Evolutionary conservation across 2,329 filamentous ascomycete genomes (phyloP), one percentile per base, ranked within the genome.

Genomic region (Lasiodiplodia theobromae): DNA sequence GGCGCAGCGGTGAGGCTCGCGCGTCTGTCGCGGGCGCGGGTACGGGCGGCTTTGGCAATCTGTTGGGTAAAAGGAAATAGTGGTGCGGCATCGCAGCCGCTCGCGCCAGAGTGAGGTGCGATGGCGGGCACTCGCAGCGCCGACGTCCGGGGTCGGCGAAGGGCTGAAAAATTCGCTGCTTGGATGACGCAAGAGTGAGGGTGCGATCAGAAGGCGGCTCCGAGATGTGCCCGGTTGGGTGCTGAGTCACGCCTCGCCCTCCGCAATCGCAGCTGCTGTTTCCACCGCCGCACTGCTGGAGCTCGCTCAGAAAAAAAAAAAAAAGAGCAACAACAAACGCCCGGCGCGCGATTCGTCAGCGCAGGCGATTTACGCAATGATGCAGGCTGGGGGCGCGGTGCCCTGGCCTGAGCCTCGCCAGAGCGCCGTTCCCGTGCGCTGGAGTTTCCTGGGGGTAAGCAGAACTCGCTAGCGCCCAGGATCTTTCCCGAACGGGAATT

Each of bases 391-490:
- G 57, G 23, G 31, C 25, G 34, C 37, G 57, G 23, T 25, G 57
- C 38, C 38, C 31, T 51, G 58, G 58, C 58, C 58, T 16, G 58
- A 63, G 40, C 31, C 58, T 63, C 40, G 44, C 60, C 58, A 63
- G 58, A 51, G 58, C 58, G 40, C 58, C 47, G 60, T 53, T 64
- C 47, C 60, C 60, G 60, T 64, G 25, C 60, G 8, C n/a, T 38
- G 60, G n/a, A 64, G 60, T 64, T 64, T 64, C 31, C 47, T 64
- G 60, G 60, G 60, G 60, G 60, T 64, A 64, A 64, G 60, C 60
- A 64, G 60, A 64, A 64, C 60, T 64, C 60, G 60, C 60, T 67
- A 67, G 65, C 44, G 65, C 53, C 54, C 54, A 58, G 65, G 54
- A 53, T 60, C 51, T 67, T 67, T 37, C 65, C 65, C 23, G 28